A percentile compares a stretch with the other conserved stretches of the same genome.
phyloP scores from a whole-genome alignment of 176 grass and related monocot genomes.

The Cenchrus fungigraminus region DNA sequence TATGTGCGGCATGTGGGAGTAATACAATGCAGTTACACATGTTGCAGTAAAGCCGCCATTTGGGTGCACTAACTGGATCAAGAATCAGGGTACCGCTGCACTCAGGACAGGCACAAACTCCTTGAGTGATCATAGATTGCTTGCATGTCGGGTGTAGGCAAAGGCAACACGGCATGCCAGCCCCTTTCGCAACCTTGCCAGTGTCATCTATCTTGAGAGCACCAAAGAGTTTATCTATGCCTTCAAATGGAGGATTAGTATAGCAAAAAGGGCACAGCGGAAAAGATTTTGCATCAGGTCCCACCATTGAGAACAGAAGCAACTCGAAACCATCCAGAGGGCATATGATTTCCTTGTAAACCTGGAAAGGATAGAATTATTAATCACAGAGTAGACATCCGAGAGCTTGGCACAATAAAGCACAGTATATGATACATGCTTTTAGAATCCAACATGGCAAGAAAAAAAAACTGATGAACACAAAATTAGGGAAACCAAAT shows the following conservation, averaged over 20 bases:
- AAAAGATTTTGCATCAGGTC: conserved; percentile 85
- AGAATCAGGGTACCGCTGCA: conserved; percentile 85
- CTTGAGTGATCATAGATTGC: conserved; percentile 92
- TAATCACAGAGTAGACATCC: conserved; percentile 20
- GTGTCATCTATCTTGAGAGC: conserved; percentile 65
- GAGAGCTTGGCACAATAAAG: conserved; percentile 11
- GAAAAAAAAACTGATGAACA: conserved; percentile 29
- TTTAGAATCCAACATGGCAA: neutral
- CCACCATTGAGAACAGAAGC: conserved; percentile 81
- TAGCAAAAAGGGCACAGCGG: conserved; percentile 95
- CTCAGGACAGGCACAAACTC: conserved; percentile 95
- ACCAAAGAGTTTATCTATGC: conserved; percentile 87
- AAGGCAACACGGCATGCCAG: conserved; percentile 95
- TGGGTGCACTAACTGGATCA: conserved; percentile 91
- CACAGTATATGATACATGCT: neutral
- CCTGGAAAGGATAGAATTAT: conserved; percentile 57
- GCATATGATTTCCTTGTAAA: conserved; percentile 96
- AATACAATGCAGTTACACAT: conserved; percentile 86
- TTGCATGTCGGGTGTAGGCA: conserved; percentile 90
- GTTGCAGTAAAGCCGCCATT: conserved; percentile 95
- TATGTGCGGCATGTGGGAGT: conserved; percentile 82
- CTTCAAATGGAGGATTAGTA: conserved; percentile 91
- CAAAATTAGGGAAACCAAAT: conserved; percentile 3
- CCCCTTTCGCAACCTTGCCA: conserved; percentile 70
- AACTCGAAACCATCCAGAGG: conserved; percentile 95